Base-by-base conservation (phyloP, 495 filamentous ascomycete species). In the Neurospora tetraspora region DNA sequence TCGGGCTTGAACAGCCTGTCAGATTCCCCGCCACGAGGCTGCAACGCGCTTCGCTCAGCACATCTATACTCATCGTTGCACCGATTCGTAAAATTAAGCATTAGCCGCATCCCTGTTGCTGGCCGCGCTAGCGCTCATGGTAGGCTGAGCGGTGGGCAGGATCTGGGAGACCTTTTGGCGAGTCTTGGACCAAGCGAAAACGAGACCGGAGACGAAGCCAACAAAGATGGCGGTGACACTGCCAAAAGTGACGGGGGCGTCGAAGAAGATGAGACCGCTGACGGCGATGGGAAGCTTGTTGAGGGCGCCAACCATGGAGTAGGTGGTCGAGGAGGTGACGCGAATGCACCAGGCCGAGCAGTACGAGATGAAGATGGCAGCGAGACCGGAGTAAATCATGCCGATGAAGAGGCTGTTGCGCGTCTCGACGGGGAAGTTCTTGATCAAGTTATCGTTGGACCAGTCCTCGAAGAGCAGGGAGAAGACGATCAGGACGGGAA, bases 271-370 rank as follows among this genome's bases (percentile, higher is more conserved):
- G 40, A 99, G 86, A 61, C 96, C 96, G 70, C 89, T 92, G 76
- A 99, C 68, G 38, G 96, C 96, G 76, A 99, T 93, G 23, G 96
- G 96, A 18, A 99, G 89, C 85, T 99, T 99, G 88, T 99, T 99
- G 74, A 99, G 88, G 36, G 95, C 92, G 74, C 96, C 96, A 71
- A 98, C 96, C 96, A 99, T 98, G 39, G 92, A 94, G 85, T 99
- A 99, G 6, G 95, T 99, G 40, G 96, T 98, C 9, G 94, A 97
- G 3, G 93, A 94, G 18, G 96, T 97, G 72, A 97, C 92, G 76
- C 96, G 96, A 75, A 99, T 95, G 83, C 96, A 98, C 96, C 96
- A 98, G 39, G 96, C 95, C 27, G 94, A 97, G 79, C 93, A 94
- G 86, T 99, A 99, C 27, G 96, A 98, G 82, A 99, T 99, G 84